Evolutionary conservation across 257 asterid species (phyloP).

Genomic region (Solanum stenotomum): DNA sequence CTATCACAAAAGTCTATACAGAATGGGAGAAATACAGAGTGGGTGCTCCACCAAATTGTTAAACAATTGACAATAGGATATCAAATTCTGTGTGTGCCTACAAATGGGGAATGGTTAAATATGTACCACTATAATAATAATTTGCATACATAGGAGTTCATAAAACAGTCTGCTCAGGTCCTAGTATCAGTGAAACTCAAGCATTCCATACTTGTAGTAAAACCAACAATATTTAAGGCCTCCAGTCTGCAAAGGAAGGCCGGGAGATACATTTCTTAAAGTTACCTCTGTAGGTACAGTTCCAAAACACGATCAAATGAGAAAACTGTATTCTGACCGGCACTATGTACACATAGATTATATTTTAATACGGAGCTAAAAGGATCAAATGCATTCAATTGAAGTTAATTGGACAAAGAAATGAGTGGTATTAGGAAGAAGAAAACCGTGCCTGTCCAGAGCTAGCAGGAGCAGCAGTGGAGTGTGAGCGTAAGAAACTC

Average conservation of each 20-base stretch:
- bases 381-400: neutral
- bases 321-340: neutral
- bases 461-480: constrained; percentile 35
- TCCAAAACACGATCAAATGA: neutral
- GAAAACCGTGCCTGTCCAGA: constrained; percentile 34
- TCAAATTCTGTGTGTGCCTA: neutral
- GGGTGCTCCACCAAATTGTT: neutral
- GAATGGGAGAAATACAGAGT: neutral
- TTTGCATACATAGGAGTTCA: neutral
- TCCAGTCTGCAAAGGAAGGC: neutral
- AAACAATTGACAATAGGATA: neutral
- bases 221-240: neutral
- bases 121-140: neutral
- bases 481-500: constrained; percentile 31
- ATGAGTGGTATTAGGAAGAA: neutral
- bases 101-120: neutral
- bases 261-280: neutral
- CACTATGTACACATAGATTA: neutral
- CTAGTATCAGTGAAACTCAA: neutral
- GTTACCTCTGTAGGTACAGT: neutral
- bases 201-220: neutral
- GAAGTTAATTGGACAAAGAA: neutral
- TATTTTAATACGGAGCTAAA: neutral
- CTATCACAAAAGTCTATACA: neutral
- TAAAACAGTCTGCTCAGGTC: neutral